phyloP scores from a whole-genome alignment of 139 green algal species.

The Coelastrella sp. region DNA sequence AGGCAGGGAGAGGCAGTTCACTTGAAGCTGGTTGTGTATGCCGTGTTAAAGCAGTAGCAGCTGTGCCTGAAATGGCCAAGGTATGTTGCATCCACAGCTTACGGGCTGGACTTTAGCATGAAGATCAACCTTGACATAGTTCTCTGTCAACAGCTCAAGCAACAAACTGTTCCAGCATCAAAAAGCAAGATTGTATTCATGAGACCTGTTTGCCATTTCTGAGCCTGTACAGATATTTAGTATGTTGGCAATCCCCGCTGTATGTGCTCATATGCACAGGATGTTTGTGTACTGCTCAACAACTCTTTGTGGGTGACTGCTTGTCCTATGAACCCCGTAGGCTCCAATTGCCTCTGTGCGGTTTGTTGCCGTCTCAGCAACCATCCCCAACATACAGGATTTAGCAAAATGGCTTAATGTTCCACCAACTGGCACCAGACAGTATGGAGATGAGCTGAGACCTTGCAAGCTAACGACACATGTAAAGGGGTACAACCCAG shows the following conservation, averaged over 20 bases:
- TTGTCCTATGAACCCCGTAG: slow-evolving; percentile 57
- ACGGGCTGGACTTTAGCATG: no score
- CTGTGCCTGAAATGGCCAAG: slow-evolving; percentile 62
- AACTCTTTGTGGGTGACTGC: background rate
- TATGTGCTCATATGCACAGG: no score
- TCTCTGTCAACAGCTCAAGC: no score
- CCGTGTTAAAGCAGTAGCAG: slow-evolving; percentile 81
- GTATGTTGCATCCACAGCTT: no score
- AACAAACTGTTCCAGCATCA: no score
- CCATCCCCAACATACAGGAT: slow-evolving; percentile 82
- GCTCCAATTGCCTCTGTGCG: slow-evolving; percentile 75
- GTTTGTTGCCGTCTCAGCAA: slow-evolving; percentile 89
- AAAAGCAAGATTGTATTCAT: no score
- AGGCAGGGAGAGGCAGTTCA: slow-evolving; percentile 74
- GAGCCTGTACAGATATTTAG: no score
- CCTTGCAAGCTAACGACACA: slow-evolving; percentile 86
- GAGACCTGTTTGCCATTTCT: background rate
- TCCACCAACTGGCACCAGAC: slow-evolving; percentile 50
- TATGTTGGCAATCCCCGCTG: no score
- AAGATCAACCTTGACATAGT: no score
- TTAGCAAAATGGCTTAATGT: slow-evolving; percentile 21
- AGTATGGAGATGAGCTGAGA: slow-evolving; percentile 89
- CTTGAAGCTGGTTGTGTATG: slow-evolving; percentile 89
- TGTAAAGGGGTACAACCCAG: slow-evolving; percentile 78
- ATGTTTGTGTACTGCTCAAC: no score